Percentiles rank a stretch among this genome's conserved stretches.
Conservation (phyloP, 139 green algal genomes). For the Chlorella sp. region DNA sequence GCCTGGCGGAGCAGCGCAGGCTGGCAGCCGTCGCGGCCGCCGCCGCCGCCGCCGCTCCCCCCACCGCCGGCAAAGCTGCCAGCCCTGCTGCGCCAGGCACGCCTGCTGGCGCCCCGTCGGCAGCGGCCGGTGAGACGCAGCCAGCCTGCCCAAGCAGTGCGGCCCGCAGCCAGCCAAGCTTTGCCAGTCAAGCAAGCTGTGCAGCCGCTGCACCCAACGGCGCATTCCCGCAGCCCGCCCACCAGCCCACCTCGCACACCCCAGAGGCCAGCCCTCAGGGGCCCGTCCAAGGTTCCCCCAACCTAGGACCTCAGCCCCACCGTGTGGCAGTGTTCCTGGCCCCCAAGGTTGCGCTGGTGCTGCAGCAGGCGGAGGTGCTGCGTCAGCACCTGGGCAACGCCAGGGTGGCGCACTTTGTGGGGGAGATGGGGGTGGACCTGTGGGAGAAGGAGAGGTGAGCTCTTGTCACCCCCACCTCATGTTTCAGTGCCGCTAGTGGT, state of each 20-base stretch:
- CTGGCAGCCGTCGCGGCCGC: not conserved
- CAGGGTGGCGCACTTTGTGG: conserved; percentile 28
- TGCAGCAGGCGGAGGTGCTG: conserved; percentile 56
- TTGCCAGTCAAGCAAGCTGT: too few species aligned
- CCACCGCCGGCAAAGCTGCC: not conserved
- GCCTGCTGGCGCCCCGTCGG: too few species aligned
- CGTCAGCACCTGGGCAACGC: conserved; percentile 8
- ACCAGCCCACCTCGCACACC: too few species aligned
- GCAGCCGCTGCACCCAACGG: too few species aligned
- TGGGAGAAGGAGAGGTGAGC: conserved; percentile 35
- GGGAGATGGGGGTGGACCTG: conserved; percentile 50
- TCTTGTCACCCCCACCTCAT: not conserved
- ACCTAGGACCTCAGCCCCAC: not conserved
- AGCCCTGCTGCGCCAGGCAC: too few species aligned
- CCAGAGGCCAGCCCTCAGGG: too few species aligned
- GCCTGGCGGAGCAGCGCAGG: conserved; percentile 21
- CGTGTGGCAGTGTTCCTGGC: conserved; percentile 61
- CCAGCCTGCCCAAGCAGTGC: not conserved
- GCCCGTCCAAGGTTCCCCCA: too few species aligned
- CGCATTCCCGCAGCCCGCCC: too few species aligned
- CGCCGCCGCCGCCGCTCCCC: not conserved
- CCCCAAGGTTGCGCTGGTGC: conserved; percentile 59
- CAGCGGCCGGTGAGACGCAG: too few species aligned
- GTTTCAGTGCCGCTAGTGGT: too few species aligned
- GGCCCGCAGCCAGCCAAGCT: not conserved